Evolutionary conservation across 306 rosid genomes (phyloP).

Genomic region (Psophocarpus tetragonolobus): DNA sequence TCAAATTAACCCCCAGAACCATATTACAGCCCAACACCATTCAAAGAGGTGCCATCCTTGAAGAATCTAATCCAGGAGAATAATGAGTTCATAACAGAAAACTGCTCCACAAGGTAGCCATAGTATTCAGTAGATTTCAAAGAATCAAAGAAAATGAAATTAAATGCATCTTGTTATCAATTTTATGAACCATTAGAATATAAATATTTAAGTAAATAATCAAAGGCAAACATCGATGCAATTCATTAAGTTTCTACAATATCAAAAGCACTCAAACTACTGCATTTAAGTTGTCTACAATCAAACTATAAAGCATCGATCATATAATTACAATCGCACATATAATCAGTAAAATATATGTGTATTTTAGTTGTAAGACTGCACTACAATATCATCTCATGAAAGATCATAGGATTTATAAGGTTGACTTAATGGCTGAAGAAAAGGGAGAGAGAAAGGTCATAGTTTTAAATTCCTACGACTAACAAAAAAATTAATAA

Average conservation of each 20-base stretch:
- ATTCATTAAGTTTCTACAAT: background rate
- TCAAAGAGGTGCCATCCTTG: background rate
- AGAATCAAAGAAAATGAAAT: background rate
- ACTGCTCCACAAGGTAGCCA: background rate
- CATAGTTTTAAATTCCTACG: no score
- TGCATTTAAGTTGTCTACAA: background rate
- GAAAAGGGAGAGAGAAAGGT: no score
- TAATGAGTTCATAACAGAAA: background rate
- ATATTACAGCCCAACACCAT: background rate
- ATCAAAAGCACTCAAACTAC: background rate
- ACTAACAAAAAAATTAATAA: no score
- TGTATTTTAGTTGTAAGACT: no score
- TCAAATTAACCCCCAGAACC: conserved; percentile 9
- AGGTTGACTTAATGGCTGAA: no score
- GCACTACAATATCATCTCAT: no score
- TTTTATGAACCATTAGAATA: background rate
- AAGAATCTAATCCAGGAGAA: background rate
- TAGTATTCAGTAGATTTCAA: background rate
- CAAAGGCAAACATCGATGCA: background rate
- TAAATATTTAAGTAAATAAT: background rate
- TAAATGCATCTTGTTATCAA: background rate
- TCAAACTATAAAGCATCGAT: background rate
- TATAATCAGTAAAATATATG: background rate
- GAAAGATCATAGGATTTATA: no score
- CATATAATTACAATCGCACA: no score